Conservation (phyloP, 176 grass and related monocot species). For the sorghum (Sorghum bicolor) region Sorghum_bicolor_NCBIv3 NC_012879.2:55667001-55667500, state of each 20-base stretch:
- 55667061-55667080: constrained; percentile 18
- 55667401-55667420: no score
- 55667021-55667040: no score
- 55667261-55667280: neutral
- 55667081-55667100: neutral
- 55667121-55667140: neutral
- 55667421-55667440: no score
- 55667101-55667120: neutral
- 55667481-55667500: no score
- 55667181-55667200: neutral
- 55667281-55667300: neutral
- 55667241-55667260: neutral
- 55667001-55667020: neutral
- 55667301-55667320: neutral
- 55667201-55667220: neutral
- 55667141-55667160: no score
- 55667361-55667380: neutral
- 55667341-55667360: neutral
- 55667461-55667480: no score
- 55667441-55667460: no score
- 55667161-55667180: neutral
- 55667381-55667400: neutral
- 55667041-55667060: neutral
- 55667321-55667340: neutral
- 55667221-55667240: neutral